These are phyloP conservation scores for Lenwebbia sp. DNA, from an alignment of 345 rosid species.

Conservation along the genomic window DNA sequence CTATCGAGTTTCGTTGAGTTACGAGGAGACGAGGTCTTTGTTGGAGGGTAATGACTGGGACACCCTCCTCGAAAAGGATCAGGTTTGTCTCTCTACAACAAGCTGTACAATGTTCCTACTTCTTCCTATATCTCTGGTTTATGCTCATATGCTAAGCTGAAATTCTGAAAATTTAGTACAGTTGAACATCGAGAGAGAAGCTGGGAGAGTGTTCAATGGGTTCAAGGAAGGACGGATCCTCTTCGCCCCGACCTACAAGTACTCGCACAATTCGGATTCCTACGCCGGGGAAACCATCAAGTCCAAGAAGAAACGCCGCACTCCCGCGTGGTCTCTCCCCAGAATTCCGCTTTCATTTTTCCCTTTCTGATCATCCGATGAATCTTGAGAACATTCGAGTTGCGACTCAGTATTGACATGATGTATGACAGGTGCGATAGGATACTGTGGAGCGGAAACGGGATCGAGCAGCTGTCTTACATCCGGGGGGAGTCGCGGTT, in stretches of 20 bases:
- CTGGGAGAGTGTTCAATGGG: constrained; percentile 76
- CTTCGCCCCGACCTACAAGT: constrained; percentile 93
- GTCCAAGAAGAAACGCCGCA: constrained; percentile 89
- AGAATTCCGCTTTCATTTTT: background rate
- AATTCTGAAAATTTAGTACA: constrained; percentile 7
- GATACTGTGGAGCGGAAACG: constrained; percentile 75
- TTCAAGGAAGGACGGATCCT: constrained; percentile 67
- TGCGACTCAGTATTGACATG: background rate
- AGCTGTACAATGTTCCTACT: background rate
- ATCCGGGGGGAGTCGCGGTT: constrained; percentile 77
- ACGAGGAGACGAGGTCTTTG: constrained; percentile 60
- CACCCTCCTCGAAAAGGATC: constrained; percentile 69
- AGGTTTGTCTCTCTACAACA: constrained; percentile 32
- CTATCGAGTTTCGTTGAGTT: constrained; percentile 70
- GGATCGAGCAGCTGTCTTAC: constrained; percentile 74
- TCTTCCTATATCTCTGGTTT: background rate
- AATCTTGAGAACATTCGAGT: background rate
- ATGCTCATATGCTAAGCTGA: background rate
- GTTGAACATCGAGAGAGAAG: constrained; percentile 78
- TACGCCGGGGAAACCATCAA: constrained; percentile 83
- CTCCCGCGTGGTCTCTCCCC: constrained; percentile 75
- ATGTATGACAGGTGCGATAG: constrained; percentile 72
- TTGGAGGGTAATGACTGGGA: constrained; percentile 82
- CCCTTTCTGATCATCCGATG: background rate
- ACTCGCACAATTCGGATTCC: constrained; percentile 73